phyloP scores from a whole-genome alignment of 78 protist species.

The Dictyostelium firmibasis region DNA sequence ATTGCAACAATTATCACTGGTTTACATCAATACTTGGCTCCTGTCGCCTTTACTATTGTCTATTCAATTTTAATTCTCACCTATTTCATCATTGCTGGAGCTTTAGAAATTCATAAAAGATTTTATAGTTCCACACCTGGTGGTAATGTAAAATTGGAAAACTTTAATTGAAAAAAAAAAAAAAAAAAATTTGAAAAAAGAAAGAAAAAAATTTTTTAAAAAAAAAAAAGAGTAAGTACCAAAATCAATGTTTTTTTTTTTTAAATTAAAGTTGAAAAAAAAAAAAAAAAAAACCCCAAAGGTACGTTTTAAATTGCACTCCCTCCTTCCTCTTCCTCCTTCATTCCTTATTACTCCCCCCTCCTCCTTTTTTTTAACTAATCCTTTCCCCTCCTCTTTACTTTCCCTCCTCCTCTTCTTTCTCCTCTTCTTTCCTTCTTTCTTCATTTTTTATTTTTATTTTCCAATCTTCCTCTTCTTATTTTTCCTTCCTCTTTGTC shows the following conservation, averaged over 20 bases:
- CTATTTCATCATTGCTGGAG: background rate
- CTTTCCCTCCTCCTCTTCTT: background rate
- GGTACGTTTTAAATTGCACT: background rate
- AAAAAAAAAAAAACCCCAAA: background rate
- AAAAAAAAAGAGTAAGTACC: background rate
- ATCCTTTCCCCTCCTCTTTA: background rate
- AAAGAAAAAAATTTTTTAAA: background rate
- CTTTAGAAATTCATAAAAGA: background rate
- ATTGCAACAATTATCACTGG: conserved; percentile 8
- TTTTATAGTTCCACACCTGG: background rate
- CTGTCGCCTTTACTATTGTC: background rate
- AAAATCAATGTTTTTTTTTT: background rate
- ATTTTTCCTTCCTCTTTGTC: background rate
- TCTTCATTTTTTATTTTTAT: too few species aligned
- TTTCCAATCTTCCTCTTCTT: background rate
- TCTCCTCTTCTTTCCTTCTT: background rate
- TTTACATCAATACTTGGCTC: background rate
- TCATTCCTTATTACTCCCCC: too few species aligned
- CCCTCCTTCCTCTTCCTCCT: background rate
- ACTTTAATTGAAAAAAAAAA: background rate
- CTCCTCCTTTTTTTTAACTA: background rate
- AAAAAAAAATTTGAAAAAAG: background rate
- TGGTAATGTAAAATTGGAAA: background rate
- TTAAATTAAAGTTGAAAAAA: too few species aligned
- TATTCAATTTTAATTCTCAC: background rate